phyloP scores from a whole-genome alignment of 108 stramenopile genomes.

The Hondaea fermentalgiana region DNA sequence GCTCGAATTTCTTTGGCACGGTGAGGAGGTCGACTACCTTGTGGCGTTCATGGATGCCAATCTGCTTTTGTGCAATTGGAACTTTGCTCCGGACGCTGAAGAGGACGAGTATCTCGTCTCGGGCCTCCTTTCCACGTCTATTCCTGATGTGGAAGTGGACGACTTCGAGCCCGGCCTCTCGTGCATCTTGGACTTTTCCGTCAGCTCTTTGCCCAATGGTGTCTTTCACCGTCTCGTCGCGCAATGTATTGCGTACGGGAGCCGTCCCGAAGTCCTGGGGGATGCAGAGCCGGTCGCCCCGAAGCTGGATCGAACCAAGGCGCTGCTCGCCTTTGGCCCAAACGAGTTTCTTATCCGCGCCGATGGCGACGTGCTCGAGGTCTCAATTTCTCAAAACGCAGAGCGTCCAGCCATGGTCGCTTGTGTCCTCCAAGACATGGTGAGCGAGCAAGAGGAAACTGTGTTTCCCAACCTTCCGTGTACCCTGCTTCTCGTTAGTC shows the following conservation, averaged over 20 bases:
- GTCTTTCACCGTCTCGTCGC: too few relatives aligned
- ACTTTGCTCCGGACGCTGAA: background rate
- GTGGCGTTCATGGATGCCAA: background rate
- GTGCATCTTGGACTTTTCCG: too few relatives aligned
- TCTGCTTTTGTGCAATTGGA: background rate
- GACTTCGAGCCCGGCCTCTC: too few relatives aligned
- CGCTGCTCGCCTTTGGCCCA: background rate
- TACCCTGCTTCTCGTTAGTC: background rate
- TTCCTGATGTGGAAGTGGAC: too few relatives aligned
- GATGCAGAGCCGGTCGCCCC: background rate
- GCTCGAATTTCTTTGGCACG: background rate
- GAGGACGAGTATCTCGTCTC: too few relatives aligned
- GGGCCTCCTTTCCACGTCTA: too few relatives aligned
- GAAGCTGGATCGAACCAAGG: background rate
- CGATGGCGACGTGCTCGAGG: background rate
- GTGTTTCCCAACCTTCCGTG: background rate
- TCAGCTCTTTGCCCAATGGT: too few relatives aligned
- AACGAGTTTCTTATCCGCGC: background rate
- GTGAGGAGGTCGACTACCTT: background rate
- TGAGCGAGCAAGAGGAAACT: background rate
- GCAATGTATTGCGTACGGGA: too few relatives aligned
- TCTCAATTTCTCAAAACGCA: background rate
- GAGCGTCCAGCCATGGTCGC: background rate
- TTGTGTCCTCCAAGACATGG: background rate
- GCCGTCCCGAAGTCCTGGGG: background rate